These are phyloP conservation scores for Cyclotella sp. DNA, from an alignment of 108 stramenopile genomes.

Conservation along the genomic window DNA sequence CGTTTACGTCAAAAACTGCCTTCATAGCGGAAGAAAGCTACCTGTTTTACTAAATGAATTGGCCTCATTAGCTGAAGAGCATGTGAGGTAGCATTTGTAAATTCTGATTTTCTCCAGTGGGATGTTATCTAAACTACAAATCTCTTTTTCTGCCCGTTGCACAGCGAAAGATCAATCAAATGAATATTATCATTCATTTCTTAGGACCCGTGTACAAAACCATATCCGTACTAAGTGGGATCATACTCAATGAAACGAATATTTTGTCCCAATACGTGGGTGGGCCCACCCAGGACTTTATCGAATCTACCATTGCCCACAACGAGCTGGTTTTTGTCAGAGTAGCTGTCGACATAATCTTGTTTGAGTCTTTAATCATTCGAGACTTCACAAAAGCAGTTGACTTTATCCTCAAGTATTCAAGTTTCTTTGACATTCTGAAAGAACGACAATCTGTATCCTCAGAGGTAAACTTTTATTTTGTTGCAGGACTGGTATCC, in stretches of 20 bases:
- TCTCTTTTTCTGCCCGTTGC: background rate
- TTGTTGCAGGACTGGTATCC: constrained; percentile 18
- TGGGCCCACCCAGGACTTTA: background rate
- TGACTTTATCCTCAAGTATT: constrained; percentile 4
- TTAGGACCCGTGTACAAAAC: constrained; percentile 17
- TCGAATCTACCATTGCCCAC: constrained; percentile 11
- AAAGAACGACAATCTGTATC: background rate
- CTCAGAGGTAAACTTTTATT: constrained; percentile 10
- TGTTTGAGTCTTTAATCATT: constrained; percentile 12
- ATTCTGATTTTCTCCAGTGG: no score
- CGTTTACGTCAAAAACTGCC: constrained; percentile 10
- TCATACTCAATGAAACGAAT: constrained; percentile 1
- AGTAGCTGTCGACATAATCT: background rate
- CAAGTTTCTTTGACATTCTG: background rate
- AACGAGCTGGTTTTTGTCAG: constrained; percentile 11
- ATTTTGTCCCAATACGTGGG: constrained; percentile 9
- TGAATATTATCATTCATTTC: constrained; percentile 15
- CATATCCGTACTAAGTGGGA: constrained; percentile 19
- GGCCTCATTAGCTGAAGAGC: background rate
- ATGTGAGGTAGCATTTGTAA: background rate
- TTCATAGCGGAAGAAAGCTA: constrained; percentile 15
- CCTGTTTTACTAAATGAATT: background rate
- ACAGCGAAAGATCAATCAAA: constrained; percentile 21
- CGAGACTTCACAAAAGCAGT: constrained; percentile 20
- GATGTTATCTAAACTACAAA: background rate